Base-by-base conservation (phyloP, 768 basidiomycete genomes). In the Sporobolomyces roseus region DNA sequence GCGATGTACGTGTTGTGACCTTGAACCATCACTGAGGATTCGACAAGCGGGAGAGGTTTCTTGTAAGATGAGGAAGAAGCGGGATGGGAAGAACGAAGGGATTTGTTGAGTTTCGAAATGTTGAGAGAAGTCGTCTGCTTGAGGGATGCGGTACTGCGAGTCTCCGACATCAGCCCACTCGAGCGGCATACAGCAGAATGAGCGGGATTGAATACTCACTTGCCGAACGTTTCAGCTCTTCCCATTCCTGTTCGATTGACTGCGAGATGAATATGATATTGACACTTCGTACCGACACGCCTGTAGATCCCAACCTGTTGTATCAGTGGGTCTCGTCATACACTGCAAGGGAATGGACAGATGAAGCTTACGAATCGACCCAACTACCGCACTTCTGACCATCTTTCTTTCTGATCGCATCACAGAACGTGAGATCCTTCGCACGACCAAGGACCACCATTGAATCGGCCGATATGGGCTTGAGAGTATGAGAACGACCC, bases 381-480 rank as follows among this genome's bases (percentile, higher is more conserved):
- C 94, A 98, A 61, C 86, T 84, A 13, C 86, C 86, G 74, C 96
- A 98, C 2, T 82, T 74, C 58, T 87, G 87, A 1, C 92, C 91
- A 65, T 94, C 91, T 60, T 84, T 83, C 76, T 88, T 89, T 51
- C 23, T 17, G 10, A 81, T 75, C 14, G 88, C 92, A 3, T 80
- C 81, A 75, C 96, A 99, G 81, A 86, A 86, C 0, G 93, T 91
- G 2, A 98, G 83, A 77, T 99, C 93, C 32, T 83, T 83, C 17
- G 91, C 83, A n/a, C 86, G 84, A 1, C 96, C 94, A 54, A 99
- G 85, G 41, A 90, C 82, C n/a, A 85, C 84, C 59, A 97, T 87
- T 0, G 90, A 88, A 3, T 85, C 83, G 0, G 86, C 88, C 0
- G 87, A 88, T 58, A 87, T 86, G 0, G 96, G 96, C 0, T 91